Evolutionary conservation across 441 rosid species (phyloP).

Genomic region (Pelargonium fulgidum): DNA sequence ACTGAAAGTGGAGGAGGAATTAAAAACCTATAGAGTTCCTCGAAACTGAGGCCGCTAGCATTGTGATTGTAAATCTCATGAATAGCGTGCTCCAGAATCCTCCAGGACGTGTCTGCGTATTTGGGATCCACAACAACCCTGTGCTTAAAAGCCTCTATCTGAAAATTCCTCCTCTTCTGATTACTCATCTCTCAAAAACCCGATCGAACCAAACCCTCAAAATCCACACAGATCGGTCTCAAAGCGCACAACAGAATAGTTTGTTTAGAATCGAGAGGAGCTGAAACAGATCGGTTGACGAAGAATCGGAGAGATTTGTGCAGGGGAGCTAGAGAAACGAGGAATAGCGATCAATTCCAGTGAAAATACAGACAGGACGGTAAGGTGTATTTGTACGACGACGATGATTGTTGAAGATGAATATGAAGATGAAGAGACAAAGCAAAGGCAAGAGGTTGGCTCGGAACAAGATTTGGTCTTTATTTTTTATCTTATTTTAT

Average conservation of each 20-base stretch:
- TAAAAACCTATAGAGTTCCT: constrained; percentile 73
- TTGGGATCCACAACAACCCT: constrained; percentile 92
- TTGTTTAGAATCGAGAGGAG: background rate
- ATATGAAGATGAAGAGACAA: background rate
- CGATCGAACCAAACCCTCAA: background rate
- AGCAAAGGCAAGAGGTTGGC: too few species aligned
- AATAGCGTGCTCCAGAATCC: constrained; percentile 85
- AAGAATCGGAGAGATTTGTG: background rate
- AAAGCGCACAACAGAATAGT: background rate
- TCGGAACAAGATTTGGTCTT: too few species aligned
- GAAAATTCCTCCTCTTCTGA: constrained; percentile 86
- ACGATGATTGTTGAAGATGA: background rate
- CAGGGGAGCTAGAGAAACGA: background rate
- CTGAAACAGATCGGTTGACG: background rate
- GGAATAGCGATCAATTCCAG: background rate
- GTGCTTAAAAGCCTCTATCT: constrained; percentile 94
- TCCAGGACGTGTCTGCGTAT: constrained; percentile 93
- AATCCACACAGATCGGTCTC: constrained; percentile 1
- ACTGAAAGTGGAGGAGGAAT: background rate
- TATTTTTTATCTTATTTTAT: too few species aligned
- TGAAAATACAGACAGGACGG: background rate
- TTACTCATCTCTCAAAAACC: constrained; percentile 43
- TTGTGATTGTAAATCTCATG: constrained; percentile 97
- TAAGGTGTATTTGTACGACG: too few species aligned
- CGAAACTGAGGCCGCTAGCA: constrained; percentile 93